Evolutionary conservation across 2,329 filamentous ascomycete species (phyloP).

Genomic region (Aspergillus sp.): DNA sequence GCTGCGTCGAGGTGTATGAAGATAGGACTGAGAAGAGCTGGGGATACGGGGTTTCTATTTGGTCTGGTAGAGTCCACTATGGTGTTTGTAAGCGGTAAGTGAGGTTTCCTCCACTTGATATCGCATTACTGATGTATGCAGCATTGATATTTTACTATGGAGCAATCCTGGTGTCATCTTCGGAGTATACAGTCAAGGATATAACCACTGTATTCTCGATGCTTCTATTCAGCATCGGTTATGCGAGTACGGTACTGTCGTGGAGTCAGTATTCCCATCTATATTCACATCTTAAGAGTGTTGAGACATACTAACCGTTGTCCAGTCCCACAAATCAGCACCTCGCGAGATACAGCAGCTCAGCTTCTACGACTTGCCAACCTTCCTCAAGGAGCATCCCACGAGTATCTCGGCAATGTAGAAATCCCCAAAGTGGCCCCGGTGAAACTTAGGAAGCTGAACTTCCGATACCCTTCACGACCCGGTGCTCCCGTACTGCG

Average conservation of each 20-base stretch:
- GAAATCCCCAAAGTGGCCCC: slow-evolving; percentile 40
- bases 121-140: slow-evolving; percentile 8
- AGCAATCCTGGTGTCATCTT: slow-evolving; percentile 54
- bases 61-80: slow-evolving; percentile 72
- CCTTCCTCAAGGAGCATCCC: slow-evolving; percentile 52
- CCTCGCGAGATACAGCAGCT: slow-evolving; percentile 66
- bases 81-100: slow-evolving; percentile 59
- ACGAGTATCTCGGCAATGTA: slow-evolving; percentile 53
- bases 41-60: slow-evolving; percentile 65
- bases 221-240: slow-evolving; percentile 76
- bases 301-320: not conserved
- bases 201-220: slow-evolving; percentile 75
- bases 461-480: slow-evolving; percentile 67
- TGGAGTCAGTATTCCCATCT: slow-evolving; percentile 42
- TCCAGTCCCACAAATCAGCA: slow-evolving; percentile 70
- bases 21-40: slow-evolving; percentile 62
- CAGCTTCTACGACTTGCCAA: slow-evolving; percentile 66
- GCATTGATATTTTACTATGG: slow-evolving; percentile 84
- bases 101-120: not conserved
- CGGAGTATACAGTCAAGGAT: slow-evolving; percentile 48
- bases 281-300: too few relatives aligned
- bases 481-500: slow-evolving; percentile 53
- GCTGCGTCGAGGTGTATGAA: slow-evolving; percentile 51
- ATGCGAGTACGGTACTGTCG: slow-evolving; percentile 63
- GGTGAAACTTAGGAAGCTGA: slow-evolving; percentile 58